Conservation (phyloP, 148 eudicot species). For the Rhododendron williamsianum region DNA sequence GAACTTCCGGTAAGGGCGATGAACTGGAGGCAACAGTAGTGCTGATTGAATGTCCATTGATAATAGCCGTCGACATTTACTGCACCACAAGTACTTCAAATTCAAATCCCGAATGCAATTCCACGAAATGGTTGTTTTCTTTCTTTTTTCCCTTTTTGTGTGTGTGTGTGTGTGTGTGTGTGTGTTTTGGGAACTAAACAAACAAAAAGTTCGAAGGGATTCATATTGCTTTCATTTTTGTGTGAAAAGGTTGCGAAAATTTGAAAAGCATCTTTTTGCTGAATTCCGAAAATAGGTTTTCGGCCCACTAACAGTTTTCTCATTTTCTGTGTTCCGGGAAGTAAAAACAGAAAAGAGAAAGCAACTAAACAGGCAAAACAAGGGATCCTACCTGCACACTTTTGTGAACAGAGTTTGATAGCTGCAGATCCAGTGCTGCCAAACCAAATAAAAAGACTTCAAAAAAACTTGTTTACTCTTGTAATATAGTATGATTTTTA, state of each 20-base stretch:
- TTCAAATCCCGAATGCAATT: not conserved
- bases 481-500: not conserved
- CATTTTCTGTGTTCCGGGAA: not conserved
- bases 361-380: not conserved
- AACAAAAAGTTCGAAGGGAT: not conserved
- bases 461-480: not conserved
- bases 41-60: constrained; percentile 76
- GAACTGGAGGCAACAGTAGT: constrained; percentile 68
- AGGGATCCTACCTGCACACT: constrained; percentile 59
- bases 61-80: constrained; percentile 73
- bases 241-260: not conserved
- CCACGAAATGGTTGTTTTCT: not conserved
- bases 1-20: constrained; percentile 56
- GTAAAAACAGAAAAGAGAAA: not conserved
- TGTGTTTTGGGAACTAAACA: not conserved
- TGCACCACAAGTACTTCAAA: constrained; percentile 26
- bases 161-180: not conserved
- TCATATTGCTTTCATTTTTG: not conserved
- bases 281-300: not conserved
- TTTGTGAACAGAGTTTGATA: constrained; percentile 59
- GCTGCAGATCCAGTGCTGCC: constrained; percentile 80
- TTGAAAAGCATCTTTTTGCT: not conserved
- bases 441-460: constrained; percentile 6
- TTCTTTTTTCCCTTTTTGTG: not conserved
- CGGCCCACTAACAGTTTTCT: not conserved